Conservation (phyloP, 2,329 filamentous ascomycete genomes). For the Cercospora sp. region DNA sequence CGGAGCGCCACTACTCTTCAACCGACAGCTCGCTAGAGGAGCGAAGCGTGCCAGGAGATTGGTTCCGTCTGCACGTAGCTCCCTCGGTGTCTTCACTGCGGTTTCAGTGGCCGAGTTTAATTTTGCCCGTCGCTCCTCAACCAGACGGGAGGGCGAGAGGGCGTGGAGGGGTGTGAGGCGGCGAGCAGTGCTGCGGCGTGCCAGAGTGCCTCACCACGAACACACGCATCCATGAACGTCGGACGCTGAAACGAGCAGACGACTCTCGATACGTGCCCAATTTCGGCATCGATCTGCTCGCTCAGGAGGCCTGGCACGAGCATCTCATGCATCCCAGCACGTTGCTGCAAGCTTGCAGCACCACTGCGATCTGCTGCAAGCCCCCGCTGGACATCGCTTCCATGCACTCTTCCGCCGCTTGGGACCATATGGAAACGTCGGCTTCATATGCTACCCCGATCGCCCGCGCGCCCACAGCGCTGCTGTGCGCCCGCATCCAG, state of each 20-base stretch:
- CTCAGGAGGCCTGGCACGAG: conserved; percentile 22
- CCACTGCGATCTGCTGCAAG: conserved; percentile 15
- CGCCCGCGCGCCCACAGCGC: conserved; percentile 4
- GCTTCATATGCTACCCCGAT: conserved; percentile 14
- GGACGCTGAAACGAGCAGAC: background rate
- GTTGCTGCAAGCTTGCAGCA: conserved; percentile 22
- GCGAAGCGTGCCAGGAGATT: conserved; percentile 6
- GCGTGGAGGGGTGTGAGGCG: background rate
- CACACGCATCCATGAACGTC: background rate
- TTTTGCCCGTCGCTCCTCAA: background rate
- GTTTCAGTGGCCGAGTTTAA: conserved; percentile 22
- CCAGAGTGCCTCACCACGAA: background rate
- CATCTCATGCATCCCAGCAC: conserved; percentile 21
- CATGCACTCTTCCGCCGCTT: conserved; percentile 19
- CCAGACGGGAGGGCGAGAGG: background rate
- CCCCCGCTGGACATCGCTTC: conserved; percentile 17
- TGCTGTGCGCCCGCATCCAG: background rate
- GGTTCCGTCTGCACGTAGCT: conserved; percentile 15
- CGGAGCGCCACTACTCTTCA: background rate
- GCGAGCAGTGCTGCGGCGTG: background rate
- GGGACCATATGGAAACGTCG: conserved; percentile 17
- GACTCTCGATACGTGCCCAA: conserved; percentile 10
- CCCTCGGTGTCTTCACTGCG: background rate
- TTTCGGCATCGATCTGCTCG: conserved; percentile 24
- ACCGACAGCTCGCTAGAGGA: conserved; percentile 7